Conservation (phyloP, 441 rosid genomes). For the Brassica hybrid region DNA sequence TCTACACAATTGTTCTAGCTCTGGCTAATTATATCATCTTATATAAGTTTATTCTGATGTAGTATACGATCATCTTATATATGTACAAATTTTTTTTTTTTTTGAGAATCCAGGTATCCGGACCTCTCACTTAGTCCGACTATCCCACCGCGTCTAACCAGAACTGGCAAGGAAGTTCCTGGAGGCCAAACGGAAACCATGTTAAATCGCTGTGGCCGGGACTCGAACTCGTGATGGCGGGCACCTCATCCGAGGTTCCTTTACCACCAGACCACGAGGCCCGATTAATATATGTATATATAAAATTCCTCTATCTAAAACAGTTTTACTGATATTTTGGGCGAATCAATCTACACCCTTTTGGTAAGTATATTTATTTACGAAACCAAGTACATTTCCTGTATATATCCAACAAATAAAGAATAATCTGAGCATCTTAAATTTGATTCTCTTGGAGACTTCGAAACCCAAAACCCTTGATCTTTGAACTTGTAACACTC, state of each 20-base stretch:
- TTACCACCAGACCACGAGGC: too few relatives aligned
- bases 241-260: too few relatives aligned
- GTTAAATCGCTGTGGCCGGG: too few relatives aligned
- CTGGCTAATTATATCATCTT: background rate
- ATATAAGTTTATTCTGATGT: background rate
- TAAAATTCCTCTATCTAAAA: background rate
- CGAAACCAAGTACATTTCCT: conserved; percentile 3
- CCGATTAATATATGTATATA: too few relatives aligned
- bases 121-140: too few relatives aligned
- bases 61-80: background rate
- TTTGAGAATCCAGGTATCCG: too few relatives aligned
- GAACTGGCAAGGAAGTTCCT: too few relatives aligned
- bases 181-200: too few relatives aligned
- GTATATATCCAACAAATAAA: conserved; percentile 13
- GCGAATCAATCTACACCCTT: background rate
- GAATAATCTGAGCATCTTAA: conserved; percentile 28
- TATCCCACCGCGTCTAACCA: too few relatives aligned
- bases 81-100: too few relatives aligned
- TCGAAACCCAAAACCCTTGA: conserved; percentile 21
- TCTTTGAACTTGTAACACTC: conserved; percentile 20
- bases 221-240: too few relatives aligned
- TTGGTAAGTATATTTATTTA: background rate
- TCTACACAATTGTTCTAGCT: background rate
- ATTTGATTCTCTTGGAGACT: conserved; percentile 35
- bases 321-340: background rate